These are phyloP conservation scores for Geosmithia putterillii DNA, from an alignment of 2,329 filamentous ascomycete species.

Conservation along the genomic window DNA sequence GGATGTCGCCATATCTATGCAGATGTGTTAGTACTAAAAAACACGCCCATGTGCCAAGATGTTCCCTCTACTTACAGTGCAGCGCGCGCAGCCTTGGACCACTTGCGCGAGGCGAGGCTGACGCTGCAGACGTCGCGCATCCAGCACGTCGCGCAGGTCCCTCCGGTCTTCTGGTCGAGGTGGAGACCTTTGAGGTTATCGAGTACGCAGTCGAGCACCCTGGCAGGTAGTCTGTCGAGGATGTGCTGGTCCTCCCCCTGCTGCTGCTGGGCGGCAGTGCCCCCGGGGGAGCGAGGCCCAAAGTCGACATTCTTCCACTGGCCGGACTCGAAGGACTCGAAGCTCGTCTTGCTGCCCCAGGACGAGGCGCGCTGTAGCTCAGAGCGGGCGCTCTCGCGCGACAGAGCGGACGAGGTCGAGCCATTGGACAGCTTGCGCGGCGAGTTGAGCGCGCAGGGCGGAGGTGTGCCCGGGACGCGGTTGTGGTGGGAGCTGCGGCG, in stretches of 20 bases:
- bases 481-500: neutral
- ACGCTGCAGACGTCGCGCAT: constrained; percentile 47
- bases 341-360: constrained; percentile 23
- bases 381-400: constrained; percentile 13
- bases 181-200: constrained; percentile 39
- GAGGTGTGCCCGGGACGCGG: constrained; percentile 4
- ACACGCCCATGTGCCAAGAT: no score
- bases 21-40: neutral
- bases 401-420: constrained; percentile 12
- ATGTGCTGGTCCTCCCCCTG: constrained; percentile 23
- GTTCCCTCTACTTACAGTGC: constrained; percentile 29
- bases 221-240: constrained; percentile 43
- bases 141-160: constrained; percentile 49
- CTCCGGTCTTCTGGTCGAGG: constrained; percentile 30
- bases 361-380: constrained; percentile 13
- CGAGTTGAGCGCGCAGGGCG: constrained; percentile 17
- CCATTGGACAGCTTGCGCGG: constrained; percentile 16
- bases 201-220: constrained; percentile 45
- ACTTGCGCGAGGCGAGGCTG: constrained; percentile 36
- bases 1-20: constrained; percentile 42
- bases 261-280: no score
- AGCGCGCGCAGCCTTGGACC: constrained; percentile 35
- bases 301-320: constrained; percentile 17
- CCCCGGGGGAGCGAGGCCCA: constrained; percentile 3
- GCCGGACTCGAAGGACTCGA: constrained; percentile 23